Conservation (phyloP, 1,139 yeast species). For the Cylindricascospora bacillispora region DNA sequence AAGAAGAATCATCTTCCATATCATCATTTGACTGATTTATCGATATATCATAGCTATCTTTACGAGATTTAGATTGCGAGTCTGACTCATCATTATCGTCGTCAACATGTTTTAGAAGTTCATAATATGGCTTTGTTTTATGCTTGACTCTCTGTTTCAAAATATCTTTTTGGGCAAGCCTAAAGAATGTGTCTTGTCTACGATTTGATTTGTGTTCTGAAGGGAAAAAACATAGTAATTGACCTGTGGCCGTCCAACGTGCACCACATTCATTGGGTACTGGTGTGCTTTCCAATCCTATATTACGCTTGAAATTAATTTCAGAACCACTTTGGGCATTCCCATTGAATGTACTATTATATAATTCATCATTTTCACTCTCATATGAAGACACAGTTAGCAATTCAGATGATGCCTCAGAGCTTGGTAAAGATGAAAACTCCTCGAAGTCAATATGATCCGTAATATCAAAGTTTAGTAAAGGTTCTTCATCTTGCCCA, state of each 20-base stretch:
- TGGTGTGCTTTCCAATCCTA: constrained; percentile 67
- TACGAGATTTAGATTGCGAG: constrained; percentile 3
- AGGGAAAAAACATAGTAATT: constrained; percentile 71
- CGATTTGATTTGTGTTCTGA: constrained; percentile 33
- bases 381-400: constrained; percentile 14
- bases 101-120: constrained; percentile 3
- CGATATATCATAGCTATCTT: background rate
- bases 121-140: constrained; percentile 1
- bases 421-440: constrained; percentile 21
- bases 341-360: constrained; percentile 7
- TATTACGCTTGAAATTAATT: constrained; percentile 9
- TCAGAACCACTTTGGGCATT: constrained; percentile 10
- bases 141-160: background rate
- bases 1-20: constrained; percentile 11
- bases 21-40: background rate
- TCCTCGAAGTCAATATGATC: constrained; percentile 21
- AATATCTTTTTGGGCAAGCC: constrained; percentile 34
- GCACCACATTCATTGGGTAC: constrained; percentile 93
- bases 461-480: constrained; percentile 21
- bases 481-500: constrained; percentile 16
- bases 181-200: constrained; percentile 27
- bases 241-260: constrained; percentile 69
- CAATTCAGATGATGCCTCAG: constrained; percentile 19
- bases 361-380: constrained; percentile 17
- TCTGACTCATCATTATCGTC: constrained; percentile 6